Base-by-base conservation (phyloP, 1,284 basidiomycete species). In the Moesziomyces aphidis region DNA sequence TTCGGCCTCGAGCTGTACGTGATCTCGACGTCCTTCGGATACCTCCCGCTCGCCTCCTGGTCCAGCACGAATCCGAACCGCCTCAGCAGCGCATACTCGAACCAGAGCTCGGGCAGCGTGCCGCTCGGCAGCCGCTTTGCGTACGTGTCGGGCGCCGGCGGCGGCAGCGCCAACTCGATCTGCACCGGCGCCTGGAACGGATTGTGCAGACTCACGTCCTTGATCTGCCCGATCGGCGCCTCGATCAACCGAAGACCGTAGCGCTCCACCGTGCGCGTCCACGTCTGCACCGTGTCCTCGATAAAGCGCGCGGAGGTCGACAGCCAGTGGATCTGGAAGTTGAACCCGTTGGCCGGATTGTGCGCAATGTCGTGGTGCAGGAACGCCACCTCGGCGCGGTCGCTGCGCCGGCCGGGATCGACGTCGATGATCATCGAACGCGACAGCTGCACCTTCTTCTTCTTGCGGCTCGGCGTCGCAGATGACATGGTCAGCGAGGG, bases 271-370 rank as follows among this genome's bases (percentile, higher is more conserved):
- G 90, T 89, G 36, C 93, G 89, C 51, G 90, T 90, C 92, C 95
- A 97, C 55, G 90, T 89, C 45, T 92, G 90, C 11, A 98, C 88
- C 43, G 92, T 88, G 77, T 97, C 94, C 73, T 99, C 96, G 63
- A 99, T 93, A 72, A 92, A 91, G n/a, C 93, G 90, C n/a, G 94
- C 93, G 0, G 94, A 95, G 0, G 95, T 93, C 10, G 94, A 95
- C 24, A 98, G 91, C 96, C 97, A 99, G 76, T 98, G 94, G 46
- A 99, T 88, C 85, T 99, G 95, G 53, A 82, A 84, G 55, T 83
- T 85, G 71, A 85, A 85, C 17, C 83, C 82, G 60, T 85, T 85
- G 10, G 78, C 79, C 1, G 83, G 81, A 45, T 85, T 85, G 72
- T 84, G 83, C 24, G 83, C 73, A 1, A 82, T 63, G 56, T 84